Evolutionary conservation across 768 basidiomycete genomes (phyloP), one percentile per base, ranked within the genome.

Genomic region (Leucocoprinus leucothites): DNA sequence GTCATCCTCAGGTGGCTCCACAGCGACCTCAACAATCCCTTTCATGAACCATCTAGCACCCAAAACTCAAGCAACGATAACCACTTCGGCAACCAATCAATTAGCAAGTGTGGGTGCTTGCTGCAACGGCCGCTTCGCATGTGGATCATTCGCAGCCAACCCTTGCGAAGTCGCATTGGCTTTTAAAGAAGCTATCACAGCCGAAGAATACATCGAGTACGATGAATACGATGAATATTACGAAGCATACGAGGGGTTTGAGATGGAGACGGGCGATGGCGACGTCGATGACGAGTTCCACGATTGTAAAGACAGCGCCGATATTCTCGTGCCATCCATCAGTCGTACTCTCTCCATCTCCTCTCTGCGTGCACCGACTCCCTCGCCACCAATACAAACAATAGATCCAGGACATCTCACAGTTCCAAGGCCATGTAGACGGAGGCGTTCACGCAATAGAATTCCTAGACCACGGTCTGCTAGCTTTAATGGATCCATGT

Each of bases 281-380:
- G 26, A 43, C 9, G 9, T 9, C 25, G 28, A 43, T 5, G 40
- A 52, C 26, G 13, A 52, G 28, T 26, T 28, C 43, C 19, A 5
- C 18, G 43, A 22, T 21, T 44, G 19, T 13, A 19, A 45, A 18
- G 43, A 45, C 13, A 3, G 9, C 1, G 26, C 8, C 16, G n/a
- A 25, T 14, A 19, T 22, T n/a, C 3, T 34, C 26, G 13, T 52
- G 9, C 40, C 51, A 9, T 44, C 18, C 8, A 43, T 52, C 13
- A 52, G 40, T 2, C 51, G 51, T 3, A 52, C 13, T 9, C 18
- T 52, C n/a, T 52, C 51, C 8, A 34, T 44, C 3, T 52, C 51
- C 13, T 52, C 51, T 1, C 43, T 42, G 9, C 41, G 51, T 3
- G 21, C 51, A 0, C 6, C 51, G 11, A 34, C 47, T 3, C 26